Percentiles rank a stretch among this genome's conserved stretches.
Evolutionary conservation across 2,329 filamentous ascomycete species (phyloP).

Genomic region (Macrophomina phaseolina): DNA sequence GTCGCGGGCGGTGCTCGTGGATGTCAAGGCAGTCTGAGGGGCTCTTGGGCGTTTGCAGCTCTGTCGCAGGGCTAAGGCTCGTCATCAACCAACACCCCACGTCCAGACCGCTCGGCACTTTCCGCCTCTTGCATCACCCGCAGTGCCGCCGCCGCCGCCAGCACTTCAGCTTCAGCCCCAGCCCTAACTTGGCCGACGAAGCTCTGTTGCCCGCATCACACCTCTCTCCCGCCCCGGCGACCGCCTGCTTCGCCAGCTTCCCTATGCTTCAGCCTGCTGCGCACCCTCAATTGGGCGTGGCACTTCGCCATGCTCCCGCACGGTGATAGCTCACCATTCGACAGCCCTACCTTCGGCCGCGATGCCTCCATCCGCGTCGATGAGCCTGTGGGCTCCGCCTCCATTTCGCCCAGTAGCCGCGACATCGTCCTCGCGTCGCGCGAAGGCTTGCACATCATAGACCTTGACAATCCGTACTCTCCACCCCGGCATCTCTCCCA

Average conservation of each 20-base stretch:
- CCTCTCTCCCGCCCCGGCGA: constrained; percentile 6
- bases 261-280: constrained; percentile 16
- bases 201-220: background rate
- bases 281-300: constrained; percentile 20
- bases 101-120: constrained; percentile 22
- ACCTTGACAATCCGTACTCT: constrained; percentile 87
- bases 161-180: background rate
- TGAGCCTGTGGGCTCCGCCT: constrained; percentile 81
- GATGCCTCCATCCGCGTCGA: constrained; percentile 86
- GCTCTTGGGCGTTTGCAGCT: constrained; percentile 28
- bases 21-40: constrained; percentile 9
- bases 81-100: constrained; percentile 25
- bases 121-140: constrained; percentile 25
- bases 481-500: constrained; percentile 84
- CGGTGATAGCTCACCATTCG: constrained; percentile 63
- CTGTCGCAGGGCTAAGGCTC: constrained; percentile 21
- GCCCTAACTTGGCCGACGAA: background rate
- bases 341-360: constrained; percentile 86
- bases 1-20: background rate
- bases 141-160: background rate
- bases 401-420: constrained; percentile 88
- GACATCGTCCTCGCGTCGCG: constrained; percentile 90
- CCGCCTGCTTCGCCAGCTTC: background rate
- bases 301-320: constrained; percentile 26
- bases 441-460: constrained; percentile 87